phyloP scores from a whole-genome alignment of 257 asterid genomes.

The Osmanthus fragrans region DNA sequence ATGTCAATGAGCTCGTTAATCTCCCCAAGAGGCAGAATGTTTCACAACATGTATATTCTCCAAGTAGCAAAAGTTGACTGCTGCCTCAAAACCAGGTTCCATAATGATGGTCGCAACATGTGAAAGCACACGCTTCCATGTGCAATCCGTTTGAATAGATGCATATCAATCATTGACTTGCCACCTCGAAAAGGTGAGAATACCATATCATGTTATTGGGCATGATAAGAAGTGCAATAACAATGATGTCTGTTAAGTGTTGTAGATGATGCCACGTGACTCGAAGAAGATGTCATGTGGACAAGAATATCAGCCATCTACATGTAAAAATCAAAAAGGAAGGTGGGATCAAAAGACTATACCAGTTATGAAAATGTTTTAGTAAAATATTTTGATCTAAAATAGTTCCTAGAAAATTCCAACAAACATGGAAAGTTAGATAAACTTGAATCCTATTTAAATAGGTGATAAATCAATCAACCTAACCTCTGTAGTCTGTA shows the following conservation, averaged over 20 bases:
- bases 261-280: slow-evolving; percentile 37
- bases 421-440: slow-evolving; percentile 6
- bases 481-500: background rate
- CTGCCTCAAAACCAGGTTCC: slow-evolving; percentile 5
- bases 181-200: background rate
- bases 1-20: background rate
- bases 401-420: background rate
- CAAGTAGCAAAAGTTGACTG: background rate
- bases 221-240: slow-evolving; percentile 1
- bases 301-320: slow-evolving; percentile 39
- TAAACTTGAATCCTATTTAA: background rate
- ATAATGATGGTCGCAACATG: background rate
- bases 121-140: background rate
- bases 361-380: slow-evolving; percentile 4
- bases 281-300: slow-evolving; percentile 36
- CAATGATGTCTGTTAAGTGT: background rate
- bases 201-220: background rate
- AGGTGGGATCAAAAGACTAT: slow-evolving; percentile 26
- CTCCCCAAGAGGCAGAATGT: background rate
- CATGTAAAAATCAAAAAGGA: slow-evolving; percentile 31
- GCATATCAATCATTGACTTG: background rate
- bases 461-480: background rate
- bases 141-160: background rate
- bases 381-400: background rate
- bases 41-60: background rate